phyloP scores from a whole-genome alignment of 2,329 filamentous ascomycete genomes.

The Diaporthe capsici region DNA sequence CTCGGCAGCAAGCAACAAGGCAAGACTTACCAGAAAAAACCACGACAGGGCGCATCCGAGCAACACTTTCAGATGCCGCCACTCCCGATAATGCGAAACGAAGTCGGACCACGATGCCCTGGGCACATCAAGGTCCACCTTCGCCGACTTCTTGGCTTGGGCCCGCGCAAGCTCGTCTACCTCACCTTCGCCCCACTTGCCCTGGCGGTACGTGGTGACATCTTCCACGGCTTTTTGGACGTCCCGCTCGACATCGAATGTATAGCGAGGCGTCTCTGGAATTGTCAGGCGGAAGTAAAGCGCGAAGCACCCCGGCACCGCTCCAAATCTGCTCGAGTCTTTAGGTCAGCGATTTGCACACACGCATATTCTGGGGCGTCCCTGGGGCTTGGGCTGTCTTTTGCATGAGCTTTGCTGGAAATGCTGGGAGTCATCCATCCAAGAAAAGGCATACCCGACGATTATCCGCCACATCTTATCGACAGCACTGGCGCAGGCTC shows the following conservation, averaged over 20 bases:
- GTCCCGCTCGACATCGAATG: constrained; percentile 84
- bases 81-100: constrained; percentile 76
- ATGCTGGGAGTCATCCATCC: not conserved
- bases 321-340: constrained; percentile 70
- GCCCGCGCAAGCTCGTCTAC: constrained; percentile 77
- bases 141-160: constrained; percentile 67
- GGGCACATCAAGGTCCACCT: constrained; percentile 71
- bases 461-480: constrained; percentile 91
- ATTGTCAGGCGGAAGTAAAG: constrained; percentile 88
- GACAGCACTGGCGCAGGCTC: constrained; percentile 75
- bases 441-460: constrained; percentile 61
- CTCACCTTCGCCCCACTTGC: constrained; percentile 69
- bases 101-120: constrained; percentile 83
- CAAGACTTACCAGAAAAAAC: constrained; percentile 72
- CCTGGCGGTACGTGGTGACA: constrained; percentile 80
- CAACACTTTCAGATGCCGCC: constrained; percentile 78
- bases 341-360: not conserved
- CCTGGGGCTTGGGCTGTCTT: not conserved
- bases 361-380: not conserved
- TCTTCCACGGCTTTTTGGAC: constrained; percentile 81
- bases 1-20: not conserved
- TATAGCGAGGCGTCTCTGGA: constrained; percentile 89
- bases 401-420: not conserved
- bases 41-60: constrained; percentile 81
- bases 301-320: constrained; percentile 83